These are phyloP conservation scores for Aspergillus ibericus DNA, from an alignment of 2,329 filamentous ascomycete genomes.

Conservation along the genomic window DNA sequence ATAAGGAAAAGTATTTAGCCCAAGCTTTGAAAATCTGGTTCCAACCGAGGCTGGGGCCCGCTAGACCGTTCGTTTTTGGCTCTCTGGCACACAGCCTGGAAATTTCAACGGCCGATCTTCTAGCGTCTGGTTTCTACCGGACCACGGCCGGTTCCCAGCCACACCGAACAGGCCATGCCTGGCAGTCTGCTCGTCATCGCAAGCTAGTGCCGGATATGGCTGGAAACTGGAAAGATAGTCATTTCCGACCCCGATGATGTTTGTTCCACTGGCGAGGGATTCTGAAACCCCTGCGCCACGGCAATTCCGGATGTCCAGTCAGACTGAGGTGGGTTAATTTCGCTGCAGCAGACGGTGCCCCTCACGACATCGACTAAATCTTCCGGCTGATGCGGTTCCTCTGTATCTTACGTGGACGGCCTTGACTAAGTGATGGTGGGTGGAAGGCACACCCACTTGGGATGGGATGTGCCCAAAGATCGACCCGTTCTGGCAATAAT, in stretches of 20 bases:
- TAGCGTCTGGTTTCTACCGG: background rate
- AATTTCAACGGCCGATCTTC: constrained; percentile 2
- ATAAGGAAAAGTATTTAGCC: constrained; percentile 7
- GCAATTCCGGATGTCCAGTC: background rate
- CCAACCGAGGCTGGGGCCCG: background rate
- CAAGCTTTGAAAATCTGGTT: background rate
- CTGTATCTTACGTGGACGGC: background rate
- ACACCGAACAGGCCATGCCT: background rate
- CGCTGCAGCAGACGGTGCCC: background rate
- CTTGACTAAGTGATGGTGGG: background rate
- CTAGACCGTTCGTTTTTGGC: background rate
- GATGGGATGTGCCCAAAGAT: background rate
- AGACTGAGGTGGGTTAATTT: too few relatives aligned
- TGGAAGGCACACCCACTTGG: background rate
- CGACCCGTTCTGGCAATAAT: background rate
- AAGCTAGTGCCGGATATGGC: background rate
- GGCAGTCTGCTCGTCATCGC: background rate
- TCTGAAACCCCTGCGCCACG: background rate
- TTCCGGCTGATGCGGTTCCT: background rate
- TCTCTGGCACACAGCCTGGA: background rate
- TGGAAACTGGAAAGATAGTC: background rate
- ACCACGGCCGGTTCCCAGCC: background rate
- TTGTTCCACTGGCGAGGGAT: background rate
- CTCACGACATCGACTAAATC: background rate
- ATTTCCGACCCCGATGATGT: background rate